Conservation (phyloP, 345 rosid genomes). For the Citropsis articulata region DNA sequence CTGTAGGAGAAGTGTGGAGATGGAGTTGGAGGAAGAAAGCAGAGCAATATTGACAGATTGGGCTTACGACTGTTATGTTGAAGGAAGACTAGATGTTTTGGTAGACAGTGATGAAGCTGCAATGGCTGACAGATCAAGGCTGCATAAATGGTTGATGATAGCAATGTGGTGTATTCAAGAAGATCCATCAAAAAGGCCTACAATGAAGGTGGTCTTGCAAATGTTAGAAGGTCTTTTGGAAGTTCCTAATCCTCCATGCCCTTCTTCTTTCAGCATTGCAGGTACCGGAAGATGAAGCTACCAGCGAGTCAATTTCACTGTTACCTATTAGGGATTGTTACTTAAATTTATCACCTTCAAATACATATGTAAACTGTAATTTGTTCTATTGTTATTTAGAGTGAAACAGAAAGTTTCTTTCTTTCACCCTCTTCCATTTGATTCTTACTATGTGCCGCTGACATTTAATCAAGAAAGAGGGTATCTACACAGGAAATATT, state of each 20-base stretch:
- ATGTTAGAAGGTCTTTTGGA: constrained; percentile 26
- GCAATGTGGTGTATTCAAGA: constrained; percentile 31
- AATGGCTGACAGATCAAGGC: constrained; percentile 13
- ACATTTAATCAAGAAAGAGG: too few relatives aligned
- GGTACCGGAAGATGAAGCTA: not conserved
- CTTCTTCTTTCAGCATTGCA: not conserved
- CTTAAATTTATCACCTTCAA: too few relatives aligned
- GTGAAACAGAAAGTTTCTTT: too few relatives aligned
- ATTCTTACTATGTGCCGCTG: too few relatives aligned
- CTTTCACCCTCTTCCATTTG: too few relatives aligned
- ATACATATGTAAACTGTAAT: too few relatives aligned
- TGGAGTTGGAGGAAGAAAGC: not conserved
- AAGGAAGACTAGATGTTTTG: constrained; percentile 11
- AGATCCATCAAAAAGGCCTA: constrained; percentile 25
- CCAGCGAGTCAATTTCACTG: not conserved
- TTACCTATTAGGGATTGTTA: too few relatives aligned
- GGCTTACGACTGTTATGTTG: constrained; percentile 18
- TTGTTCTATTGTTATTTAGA: too few relatives aligned
- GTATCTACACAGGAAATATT: too few relatives aligned
- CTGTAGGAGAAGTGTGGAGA: constrained; percentile 17
- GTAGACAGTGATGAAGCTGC: constrained; percentile 6
- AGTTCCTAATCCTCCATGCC: constrained; percentile 11
- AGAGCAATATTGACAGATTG: constrained; percentile 12
- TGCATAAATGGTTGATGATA: constrained; percentile 18
- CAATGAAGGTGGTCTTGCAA: constrained; percentile 20